Conservation (phyloP, 1,139 yeast species). For the Nakaseomyces uthaithaninus region DNA sequence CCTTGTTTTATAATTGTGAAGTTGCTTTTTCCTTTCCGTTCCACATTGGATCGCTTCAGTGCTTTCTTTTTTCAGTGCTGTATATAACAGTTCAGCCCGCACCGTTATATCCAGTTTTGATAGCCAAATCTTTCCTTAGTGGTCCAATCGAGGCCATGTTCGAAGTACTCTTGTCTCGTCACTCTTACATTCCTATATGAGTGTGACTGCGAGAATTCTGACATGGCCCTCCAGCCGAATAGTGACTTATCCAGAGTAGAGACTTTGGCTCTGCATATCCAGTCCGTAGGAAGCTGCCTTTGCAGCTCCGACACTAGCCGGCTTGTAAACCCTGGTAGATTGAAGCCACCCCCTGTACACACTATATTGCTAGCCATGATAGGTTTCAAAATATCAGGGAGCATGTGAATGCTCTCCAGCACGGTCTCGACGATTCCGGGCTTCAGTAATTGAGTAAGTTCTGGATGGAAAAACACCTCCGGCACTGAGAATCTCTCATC, state of each 20-base stretch:
- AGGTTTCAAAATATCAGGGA: slow-evolving; percentile 72
- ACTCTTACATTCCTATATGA: slow-evolving; percentile 49
- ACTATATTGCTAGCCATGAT: slow-evolving; percentile 71
- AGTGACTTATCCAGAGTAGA: slow-evolving; percentile 37
- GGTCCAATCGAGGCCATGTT: slow-evolving; percentile 72
- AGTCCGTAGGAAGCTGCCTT: slow-evolving; percentile 58
- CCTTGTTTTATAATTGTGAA: no score
- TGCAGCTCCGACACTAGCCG: slow-evolving; percentile 55
- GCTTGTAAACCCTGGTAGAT: slow-evolving; percentile 56
- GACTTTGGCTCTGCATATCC: slow-evolving; percentile 49
- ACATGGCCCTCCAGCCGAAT: slow-evolving; percentile 53
- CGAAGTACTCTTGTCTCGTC: slow-evolving; percentile 71
- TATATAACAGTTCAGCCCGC: no score
- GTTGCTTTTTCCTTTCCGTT: neutral
- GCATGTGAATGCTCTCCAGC: slow-evolving; percentile 56
- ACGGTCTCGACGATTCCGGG: slow-evolving; percentile 68
- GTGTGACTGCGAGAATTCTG: slow-evolving; percentile 44
- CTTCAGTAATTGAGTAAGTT: slow-evolving; percentile 65
- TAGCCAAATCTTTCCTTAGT: slow-evolving; percentile 69
- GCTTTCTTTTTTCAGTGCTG: no score
- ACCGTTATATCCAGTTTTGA: slow-evolving; percentile 34
- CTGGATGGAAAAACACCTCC: slow-evolving; percentile 81
- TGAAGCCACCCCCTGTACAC: slow-evolving; percentile 75
- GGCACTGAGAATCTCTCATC: slow-evolving; percentile 89
- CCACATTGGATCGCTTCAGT: no score